Evolutionary conservation across 1,284 basidiomycete species (phyloP).

Genomic region (Gomphus sp.): DNA sequence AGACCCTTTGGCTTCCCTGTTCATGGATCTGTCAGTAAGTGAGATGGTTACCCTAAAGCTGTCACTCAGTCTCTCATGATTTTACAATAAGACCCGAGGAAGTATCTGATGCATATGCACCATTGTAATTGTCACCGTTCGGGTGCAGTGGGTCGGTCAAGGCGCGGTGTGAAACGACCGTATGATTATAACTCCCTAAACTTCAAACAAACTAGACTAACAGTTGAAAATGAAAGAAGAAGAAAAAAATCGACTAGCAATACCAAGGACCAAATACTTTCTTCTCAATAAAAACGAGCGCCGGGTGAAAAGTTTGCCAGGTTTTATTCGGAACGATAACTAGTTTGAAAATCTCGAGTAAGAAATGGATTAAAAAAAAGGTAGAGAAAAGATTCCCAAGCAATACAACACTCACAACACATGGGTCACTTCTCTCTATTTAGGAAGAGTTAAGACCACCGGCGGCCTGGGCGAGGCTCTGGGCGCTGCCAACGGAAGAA

Average conservation of each 20-base stretch:
- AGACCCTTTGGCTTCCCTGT: too few species aligned
- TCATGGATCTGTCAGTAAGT: too few species aligned
- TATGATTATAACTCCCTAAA: background rate
- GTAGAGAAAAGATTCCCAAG: background rate
- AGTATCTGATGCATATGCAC: too few species aligned
- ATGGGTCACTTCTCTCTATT: background rate
- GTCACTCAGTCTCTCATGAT: too few species aligned
- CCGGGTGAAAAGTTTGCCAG: background rate
- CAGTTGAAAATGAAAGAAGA: background rate
- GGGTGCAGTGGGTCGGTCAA: too few species aligned
- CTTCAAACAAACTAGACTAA: background rate
- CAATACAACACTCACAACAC: background rate
- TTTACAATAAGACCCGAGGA: too few species aligned
- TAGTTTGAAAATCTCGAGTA: background rate
- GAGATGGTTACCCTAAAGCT: too few species aligned
- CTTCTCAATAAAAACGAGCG: background rate
- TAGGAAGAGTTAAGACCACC: background rate
- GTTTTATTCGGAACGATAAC: background rate
- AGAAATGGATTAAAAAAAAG: background rate
- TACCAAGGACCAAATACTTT: background rate
- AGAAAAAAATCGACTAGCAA: background rate
- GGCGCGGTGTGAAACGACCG: too few species aligned
- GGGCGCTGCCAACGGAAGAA: constrained; percentile 12
- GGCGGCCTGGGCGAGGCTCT: constrained; percentile 1
- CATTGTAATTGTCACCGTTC: too few species aligned